Base-by-base conservation (phyloP, 257 asterid genomes). In the Dorcoceras hygrometricum region DNA sequence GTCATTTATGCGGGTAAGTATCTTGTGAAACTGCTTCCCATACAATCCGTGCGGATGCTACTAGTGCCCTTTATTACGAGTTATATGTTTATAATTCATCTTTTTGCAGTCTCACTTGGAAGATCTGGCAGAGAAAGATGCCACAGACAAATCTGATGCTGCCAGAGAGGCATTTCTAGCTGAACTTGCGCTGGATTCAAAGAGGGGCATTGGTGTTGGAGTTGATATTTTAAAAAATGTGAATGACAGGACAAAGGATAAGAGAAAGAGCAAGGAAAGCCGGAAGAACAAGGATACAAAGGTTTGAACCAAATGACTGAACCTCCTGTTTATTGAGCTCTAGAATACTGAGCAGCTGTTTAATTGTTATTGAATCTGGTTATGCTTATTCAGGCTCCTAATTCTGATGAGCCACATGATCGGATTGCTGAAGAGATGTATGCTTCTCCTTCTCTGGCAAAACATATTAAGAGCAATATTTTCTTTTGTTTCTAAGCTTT, bases 121-220 rank as follows among this genome's bases (percentile, higher is more conserved):
- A 83, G 92, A 85, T 81, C 75, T 85, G 78, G 95, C 97, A 4
- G 96, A 88, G 80, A 94, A 85, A 86, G 97, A 90, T 79, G 99
- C 99, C 48, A 88, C 89, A 32, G 89, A 88, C 81, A 94, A 89
- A 78, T 90, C 99, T 72, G 97, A 94, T 80, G 97, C 99, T 64
- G 95, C 89, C 39, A 87, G 97, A 68, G 97, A 90, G 80, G 93
- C 93, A 51, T 86, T 94, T 80, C 77, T 94, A 77, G 99, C 99
- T 4, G 99, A 94, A 82, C 96, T 94, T 73, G 96, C 84, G 28
- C 85, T 48, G 75, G 96, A 87, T 85, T 82, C 95, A 71, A 85
- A 86, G 65, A 90, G 83, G 65, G 89, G 89, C 20, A 58, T 22
- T 54, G 71, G 72, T 66, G 69, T 85, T 31, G 89, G 83, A 67